Evolutionary conservation across 2,329 filamentous ascomycete genomes (phyloP), one percentile per base, ranked within the genome.

Genomic region (Atkinsonella hypoxylon): DNA sequence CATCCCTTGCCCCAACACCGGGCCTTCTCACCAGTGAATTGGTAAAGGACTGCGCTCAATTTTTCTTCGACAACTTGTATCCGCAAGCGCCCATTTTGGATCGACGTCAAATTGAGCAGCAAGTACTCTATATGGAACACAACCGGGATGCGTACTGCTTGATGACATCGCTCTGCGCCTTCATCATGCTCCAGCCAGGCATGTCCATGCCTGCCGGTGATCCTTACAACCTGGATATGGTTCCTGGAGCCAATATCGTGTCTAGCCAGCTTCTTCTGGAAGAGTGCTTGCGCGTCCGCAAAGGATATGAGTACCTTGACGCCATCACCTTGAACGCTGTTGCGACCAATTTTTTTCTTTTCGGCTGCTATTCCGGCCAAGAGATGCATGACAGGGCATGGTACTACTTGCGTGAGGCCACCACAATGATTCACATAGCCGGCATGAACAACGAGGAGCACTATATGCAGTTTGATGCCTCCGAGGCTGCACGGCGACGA

Each of bases 321-420:
- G 68, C 68, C 13, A 74, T 80, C 8, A 78, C 71, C 9, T 64
- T 77, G 52, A 79, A 80, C 58, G 76, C 71, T 43, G 64, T 87
- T 12, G 79, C 82, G 52, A 88, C 84, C n/a, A 89, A 83, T 49
- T 89, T 87, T 65, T 89, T 91, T 63, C 64, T 91, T 26, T 89
- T 87, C 58, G 83, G 79, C 38, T 83, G 82, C 52, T 80, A 84
- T 62, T 83, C 85, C 54, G 83, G 80, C 38, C 69, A 87, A 45
- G 84, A 89, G 55, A 74, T 82, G 62, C 84, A 89, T 62, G 81
- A 85, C 55, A 82, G 82, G 63, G 86, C 85, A 1, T 91, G 87
- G 86, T 89, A 82, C 61, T 81, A 88, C 62, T 70, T 91, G 10
- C 81, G 86, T 26, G 87, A 93, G 65, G 84, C 85, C 6, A 83